Evolutionary conservation across 371 early-diverging fungal genomes (phyloP), one percentile per base, ranked within the genome.

Genomic region (Rhizopus delemar): DNA sequence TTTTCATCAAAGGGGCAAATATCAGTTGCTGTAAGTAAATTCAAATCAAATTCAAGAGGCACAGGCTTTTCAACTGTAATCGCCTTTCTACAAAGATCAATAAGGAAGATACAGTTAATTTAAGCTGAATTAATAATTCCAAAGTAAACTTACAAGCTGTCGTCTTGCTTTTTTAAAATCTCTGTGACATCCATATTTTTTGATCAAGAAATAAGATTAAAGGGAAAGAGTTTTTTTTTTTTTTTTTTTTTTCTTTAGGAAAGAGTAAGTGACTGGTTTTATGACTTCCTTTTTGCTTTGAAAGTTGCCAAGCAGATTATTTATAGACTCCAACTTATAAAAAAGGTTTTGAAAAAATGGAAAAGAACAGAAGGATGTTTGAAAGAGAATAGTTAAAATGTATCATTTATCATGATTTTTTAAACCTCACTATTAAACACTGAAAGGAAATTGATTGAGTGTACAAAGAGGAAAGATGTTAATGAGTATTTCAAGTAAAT

Each of bases 41-140:
- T 93, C 43, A 95, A 78, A 78, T 97, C 96, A 58, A 87, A 86
- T 52, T 93, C 93, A 50, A 94, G 74, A 32, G 96, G 94, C 35
- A 93, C 82, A 49, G 88, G 76, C 63, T 88, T 90, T 56, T 87
- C 85, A 5, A 86, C 88, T 34, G 79, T 74, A 53, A 86, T 81
- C 9, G 86, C 71, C 67, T 87, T 84, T 60, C 86, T 86, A 54
- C 36, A 35, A 41, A 41, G n/a, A 50, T 60, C 22, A 22, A 22
- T 22, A 22, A 22, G 22, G 22, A 22, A 22, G 22, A 22, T 22
- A 22, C 22, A 22, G 22, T 22, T 22, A 22, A 22, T 22, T 2
- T 22, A 22, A 22, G 22, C 2, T 22, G 22, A 7, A 46, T 38
- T 36, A 5, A 13, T 33, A 60, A n/a, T 11, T 54, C 22, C n/a